Evolutionary conservation across 2,329 filamentous ascomycete genomes (phyloP).

Genomic region (Ascochyta clinopodiicola): DNA sequence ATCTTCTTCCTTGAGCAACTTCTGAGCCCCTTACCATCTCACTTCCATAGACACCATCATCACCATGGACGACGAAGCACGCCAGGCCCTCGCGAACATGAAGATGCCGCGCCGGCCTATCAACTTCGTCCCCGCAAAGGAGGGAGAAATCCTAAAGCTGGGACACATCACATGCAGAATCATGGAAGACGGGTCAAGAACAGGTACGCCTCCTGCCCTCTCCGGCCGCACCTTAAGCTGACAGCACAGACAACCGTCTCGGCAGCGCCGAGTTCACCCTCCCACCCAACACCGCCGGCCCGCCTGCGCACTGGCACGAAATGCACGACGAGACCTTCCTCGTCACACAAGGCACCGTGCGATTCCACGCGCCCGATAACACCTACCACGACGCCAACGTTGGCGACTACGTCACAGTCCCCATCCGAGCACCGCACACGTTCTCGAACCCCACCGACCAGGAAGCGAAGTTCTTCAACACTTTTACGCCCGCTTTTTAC

Average conservation of each 20-base stretch:
- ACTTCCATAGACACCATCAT: background rate
- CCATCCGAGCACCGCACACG: conserved; percentile 61
- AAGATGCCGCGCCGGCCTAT: conserved; percentile 53
- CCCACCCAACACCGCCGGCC: conserved; percentile 55
- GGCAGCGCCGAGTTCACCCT: conserved; percentile 58
- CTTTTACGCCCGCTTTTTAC: conserved; percentile 63
- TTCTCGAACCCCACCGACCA: conserved; percentile 63
- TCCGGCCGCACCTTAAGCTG: background rate
- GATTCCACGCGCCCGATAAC: conserved; percentile 58
- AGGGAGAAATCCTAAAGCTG: conserved; percentile 58
- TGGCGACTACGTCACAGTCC: conserved; percentile 64
- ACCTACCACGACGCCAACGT: conserved; percentile 56
- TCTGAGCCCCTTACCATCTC: background rate
- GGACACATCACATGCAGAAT: conserved; percentile 59
- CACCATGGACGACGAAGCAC: conserved; percentile 46
- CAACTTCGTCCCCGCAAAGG: conserved; percentile 57
- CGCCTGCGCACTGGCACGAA: conserved; percentile 61
- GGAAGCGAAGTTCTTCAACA: conserved; percentile 64
- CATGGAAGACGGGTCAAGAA: conserved; percentile 60
- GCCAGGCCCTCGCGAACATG: conserved; percentile 42
- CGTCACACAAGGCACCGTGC: conserved; percentile 59
- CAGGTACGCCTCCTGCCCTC: conserved; percentile 42
- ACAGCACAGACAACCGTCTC: conserved; percentile 54
- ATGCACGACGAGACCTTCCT: conserved; percentile 66
- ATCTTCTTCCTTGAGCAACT: too few species aligned